A percentile compares a stretch with the other conserved stretches of the same genome.
Evolutionary conservation across 2,329 filamentous ascomycete genomes (phyloP).

Genomic region (Cladosporium oxysporum): DNA sequence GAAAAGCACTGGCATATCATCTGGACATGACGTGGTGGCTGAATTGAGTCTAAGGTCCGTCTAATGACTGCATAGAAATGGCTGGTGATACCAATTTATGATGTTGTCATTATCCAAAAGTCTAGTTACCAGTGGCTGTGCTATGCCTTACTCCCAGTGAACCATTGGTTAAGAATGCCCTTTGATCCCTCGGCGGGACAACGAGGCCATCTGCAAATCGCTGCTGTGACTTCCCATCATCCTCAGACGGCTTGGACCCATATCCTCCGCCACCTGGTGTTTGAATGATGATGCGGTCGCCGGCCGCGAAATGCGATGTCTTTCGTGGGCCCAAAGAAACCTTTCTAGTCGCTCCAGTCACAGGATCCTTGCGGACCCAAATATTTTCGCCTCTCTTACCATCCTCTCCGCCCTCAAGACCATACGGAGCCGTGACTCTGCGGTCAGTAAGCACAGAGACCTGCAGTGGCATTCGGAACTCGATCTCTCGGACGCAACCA

Average conservation of each 20-base stretch:
- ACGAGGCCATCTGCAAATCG: conserved; percentile 5
- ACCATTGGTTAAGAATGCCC: conserved; percentile 12
- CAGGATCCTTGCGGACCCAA: conserved; percentile 57
- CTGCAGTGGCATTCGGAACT: conserved; percentile 34
- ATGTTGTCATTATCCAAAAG: no score
- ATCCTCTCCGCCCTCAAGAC: conserved; percentile 36
- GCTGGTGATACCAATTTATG: not conserved
- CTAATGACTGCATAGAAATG: not conserved
- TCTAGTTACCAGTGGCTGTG: conserved; percentile 14
- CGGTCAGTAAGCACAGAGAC: conserved; percentile 38
- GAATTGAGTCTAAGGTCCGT: no score
- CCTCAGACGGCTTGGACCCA: conserved; percentile 63
- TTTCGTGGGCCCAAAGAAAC: conserved; percentile 31
- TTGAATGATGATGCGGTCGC: conserved; percentile 42
- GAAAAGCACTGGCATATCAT: no score
- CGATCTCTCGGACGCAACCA: conserved; percentile 36
- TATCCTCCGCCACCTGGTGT: conserved; percentile 81
- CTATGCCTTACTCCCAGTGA: conserved; percentile 13
- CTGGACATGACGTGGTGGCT: no score
- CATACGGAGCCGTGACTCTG: conserved; percentile 37
- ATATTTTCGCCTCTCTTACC: conserved; percentile 36
- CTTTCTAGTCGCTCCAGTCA: conserved; percentile 45
- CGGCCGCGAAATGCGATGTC: conserved; percentile 25
- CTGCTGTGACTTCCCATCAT: conserved; percentile 38
- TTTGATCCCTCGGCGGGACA: not conserved